Base-by-base conservation (phyloP, 768 basidiomycete species). In the Vishniacozyma victoriae region DNA sequence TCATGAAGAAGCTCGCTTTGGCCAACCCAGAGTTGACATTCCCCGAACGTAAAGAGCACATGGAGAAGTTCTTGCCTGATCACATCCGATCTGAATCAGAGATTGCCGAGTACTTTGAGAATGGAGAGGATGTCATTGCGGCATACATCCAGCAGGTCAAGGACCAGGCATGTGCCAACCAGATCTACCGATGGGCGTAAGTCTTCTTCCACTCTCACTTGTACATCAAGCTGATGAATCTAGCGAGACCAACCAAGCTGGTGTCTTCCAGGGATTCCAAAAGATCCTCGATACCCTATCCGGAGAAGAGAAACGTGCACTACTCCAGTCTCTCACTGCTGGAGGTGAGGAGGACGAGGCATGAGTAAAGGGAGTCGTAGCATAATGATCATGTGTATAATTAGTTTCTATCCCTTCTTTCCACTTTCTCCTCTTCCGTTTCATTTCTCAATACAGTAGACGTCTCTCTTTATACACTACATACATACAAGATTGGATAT, bases 21-120 rank as follows among this genome's bases (percentile, higher is more conserved):
- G 85, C 86, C 16, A 82, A 82, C 60, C 88, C 92, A 3, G 79
- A 79, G 26, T 75, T 86, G 1, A 76, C 81, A 7, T 74, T 76
- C 23, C 81, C 86, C 41, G 83, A 87, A 56, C 81, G 86, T 35
- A 73, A 76, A 18, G 79, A 77, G 40, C 70, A 89, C 4, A 71
- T 95, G 46, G 74, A 82, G 57, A 78, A 78, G 5, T 74, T 91
- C 31, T 75, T 84, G 9, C 64, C 64, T 9, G 26, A 55, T 3
- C 56, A 62, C 7, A 37, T 62, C 16, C 23, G 37, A 15, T 50
- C 51, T 1, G 64, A 66, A 41, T 29, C 39, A 24, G 64, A 67
- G 15, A 50, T 67, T 14, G 64, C 64, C 4, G 53, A 43, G 13
- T 67, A 22, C 54, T 57, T 67, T 29, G 64, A 67, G 48, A 59